Conservation (phyloP, 1,284 basidiomycete genomes). For the Omphalotus olearius region DNA sequence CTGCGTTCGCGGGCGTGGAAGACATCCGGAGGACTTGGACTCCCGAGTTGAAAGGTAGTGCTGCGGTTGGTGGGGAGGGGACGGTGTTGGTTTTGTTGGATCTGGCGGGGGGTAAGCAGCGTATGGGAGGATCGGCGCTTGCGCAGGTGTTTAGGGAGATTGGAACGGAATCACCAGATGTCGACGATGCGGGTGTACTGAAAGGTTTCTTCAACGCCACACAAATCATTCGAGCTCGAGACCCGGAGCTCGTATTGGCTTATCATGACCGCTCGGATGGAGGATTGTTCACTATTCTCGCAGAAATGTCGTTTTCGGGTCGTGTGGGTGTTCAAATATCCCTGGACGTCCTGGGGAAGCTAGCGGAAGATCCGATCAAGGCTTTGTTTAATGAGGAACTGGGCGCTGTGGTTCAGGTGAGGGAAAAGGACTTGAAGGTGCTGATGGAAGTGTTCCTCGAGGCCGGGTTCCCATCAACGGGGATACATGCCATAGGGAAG, state of each 20-base stretch:
- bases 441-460: slow-evolving; percentile 63
- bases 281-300: slow-evolving; percentile 86
- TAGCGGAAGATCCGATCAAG: slow-evolving; percentile 52
- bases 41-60: slow-evolving; percentile 74
- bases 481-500: slow-evolving; percentile 74
- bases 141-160: slow-evolving; percentile 95
- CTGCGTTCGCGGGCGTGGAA: slow-evolving; percentile 89
- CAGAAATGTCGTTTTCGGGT: slow-evolving; percentile 97
- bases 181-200: slow-evolving; percentile 73
- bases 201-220: slow-evolving; percentile 83
- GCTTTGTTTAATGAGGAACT: slow-evolving; percentile 96
- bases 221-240: slow-evolving; percentile 58
- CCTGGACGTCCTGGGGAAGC: slow-evolving; percentile 51
- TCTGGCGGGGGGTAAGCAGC: slow-evolving; percentile 77
- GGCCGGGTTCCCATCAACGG: slow-evolving; percentile 69
- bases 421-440: slow-evolving; percentile 51
- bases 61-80: slow-evolving; percentile 37
- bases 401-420: slow-evolving; percentile 89
- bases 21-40: slow-evolving; percentile 89
- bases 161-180: slow-evolving; percentile 85
- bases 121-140: slow-evolving; percentile 92
- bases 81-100: slow-evolving; percentile 89
- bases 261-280: slow-evolving; percentile 99
- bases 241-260: slow-evolving; percentile 74
- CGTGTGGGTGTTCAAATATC: slow-evolving; percentile 73